Conservation (phyloP, 257 asterid genomes). For the Ajuga chamaepitys region DNA sequence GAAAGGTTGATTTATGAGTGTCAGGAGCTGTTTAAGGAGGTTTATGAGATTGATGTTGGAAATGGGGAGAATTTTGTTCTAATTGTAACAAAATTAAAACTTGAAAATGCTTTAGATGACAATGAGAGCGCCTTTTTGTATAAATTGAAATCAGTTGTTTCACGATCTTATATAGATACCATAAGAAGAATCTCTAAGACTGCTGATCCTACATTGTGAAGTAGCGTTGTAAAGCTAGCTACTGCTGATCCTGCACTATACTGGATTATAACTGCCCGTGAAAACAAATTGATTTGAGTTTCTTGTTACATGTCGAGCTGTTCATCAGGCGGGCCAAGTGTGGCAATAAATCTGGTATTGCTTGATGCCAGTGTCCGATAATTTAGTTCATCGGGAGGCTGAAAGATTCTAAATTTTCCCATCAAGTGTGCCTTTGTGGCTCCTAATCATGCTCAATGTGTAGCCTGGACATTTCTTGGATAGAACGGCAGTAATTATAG, state of each 20-base stretch:
- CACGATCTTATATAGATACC: conserved; percentile 40
- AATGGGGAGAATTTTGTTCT: conserved; percentile 77
- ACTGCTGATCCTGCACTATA: background rate
- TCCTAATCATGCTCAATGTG: background rate
- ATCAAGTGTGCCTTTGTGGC: background rate
- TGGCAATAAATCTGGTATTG: background rate
- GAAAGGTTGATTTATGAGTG: conserved; percentile 33
- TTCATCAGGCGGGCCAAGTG: background rate
- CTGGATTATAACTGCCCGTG: no score
- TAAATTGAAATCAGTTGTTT: conserved; percentile 37
- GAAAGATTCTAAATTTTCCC: background rate
- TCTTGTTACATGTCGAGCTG: background rate
- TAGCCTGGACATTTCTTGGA: background rate
- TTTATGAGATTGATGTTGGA: conserved; percentile 68
- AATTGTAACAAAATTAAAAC: conserved; percentile 42
- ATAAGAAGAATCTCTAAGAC: conserved; percentile 31
- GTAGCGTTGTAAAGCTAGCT: no score
- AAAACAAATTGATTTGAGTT: no score
- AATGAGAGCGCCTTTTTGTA: conserved; percentile 23
- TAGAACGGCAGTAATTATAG: background rate
- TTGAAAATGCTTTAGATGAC: conserved; percentile 3
- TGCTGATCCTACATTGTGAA: background rate
- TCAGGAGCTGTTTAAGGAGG: conserved; percentile 45
- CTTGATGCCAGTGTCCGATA: background rate
- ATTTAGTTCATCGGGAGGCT: background rate